Evolutionary conservation across 2,329 filamentous ascomycete genomes (phyloP), one percentile per base, ranked within the genome.

Genomic region (Aspergillus unguis): DNA sequence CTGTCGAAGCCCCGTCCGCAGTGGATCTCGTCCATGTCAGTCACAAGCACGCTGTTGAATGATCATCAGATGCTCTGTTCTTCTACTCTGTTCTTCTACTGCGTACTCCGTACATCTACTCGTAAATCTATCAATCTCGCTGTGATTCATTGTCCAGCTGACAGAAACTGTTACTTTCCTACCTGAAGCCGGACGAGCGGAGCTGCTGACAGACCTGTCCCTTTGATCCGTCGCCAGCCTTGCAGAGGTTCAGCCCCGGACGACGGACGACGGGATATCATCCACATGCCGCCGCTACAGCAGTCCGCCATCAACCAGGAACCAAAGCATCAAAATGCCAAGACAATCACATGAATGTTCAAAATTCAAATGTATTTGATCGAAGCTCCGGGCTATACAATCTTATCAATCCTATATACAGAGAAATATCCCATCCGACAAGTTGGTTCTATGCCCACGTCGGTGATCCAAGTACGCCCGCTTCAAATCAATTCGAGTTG

Each of bases 111-210:
- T 32, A 32, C 31, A 32, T 32, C 31, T 32, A 32, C 31, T 6
- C 31, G 6, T 6, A 32, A 6, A 17, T 17, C 17, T 17, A 17
- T 17, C 17, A 17, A 17, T 17, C 17, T 17, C 17, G 17, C 17
- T 17, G 17, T 17, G 17, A 17, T 17, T 17, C 17, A 17, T 17
- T 17, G 17, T 17, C 17, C 17, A 17, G 17, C 17, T 17, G 17
- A 17, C 17, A 17, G 17, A 17, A 17, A 17, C 17, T 17, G 17
- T 17, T 17, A 17, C 17, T 17, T 17, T 17, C 17, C 17, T 17
- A 17, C 17, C 17, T 17, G 17, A 17, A 11, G 5, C 26, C 47
- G 57, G 57, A 23, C 54, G 55, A 57, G 55, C 57, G 57, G 57
- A 56, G 47, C 49, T 48, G 26, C 46, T 32, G 44, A 41, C 25